Conservation (phyloP, 108 stramenopile species). For the Cyclotella distinguenda region DNA sequence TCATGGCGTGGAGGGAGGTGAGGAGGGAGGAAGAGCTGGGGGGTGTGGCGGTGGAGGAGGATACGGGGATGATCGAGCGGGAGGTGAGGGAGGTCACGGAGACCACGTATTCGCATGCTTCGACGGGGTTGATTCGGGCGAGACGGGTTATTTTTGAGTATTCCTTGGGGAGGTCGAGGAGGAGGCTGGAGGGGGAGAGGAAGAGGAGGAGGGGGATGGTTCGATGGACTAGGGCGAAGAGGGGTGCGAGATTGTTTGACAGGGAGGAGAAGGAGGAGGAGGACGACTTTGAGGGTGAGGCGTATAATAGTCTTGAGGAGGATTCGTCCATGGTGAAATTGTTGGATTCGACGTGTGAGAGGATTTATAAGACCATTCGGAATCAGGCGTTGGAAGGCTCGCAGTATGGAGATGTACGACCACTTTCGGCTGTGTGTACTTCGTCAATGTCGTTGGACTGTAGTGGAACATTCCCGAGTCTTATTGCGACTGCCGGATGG, state of each 20-base stretch:
- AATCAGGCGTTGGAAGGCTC: conserved; percentile 75
- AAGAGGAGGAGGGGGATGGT: conserved; percentile 56
- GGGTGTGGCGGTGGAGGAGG: conserved; percentile 22
- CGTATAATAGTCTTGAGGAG: conserved; percentile 23
- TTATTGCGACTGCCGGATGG: conserved; percentile 91
- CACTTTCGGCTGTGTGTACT: conserved; percentile 64
- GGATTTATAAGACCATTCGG: conserved; percentile 56
- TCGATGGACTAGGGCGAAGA: conserved; percentile 47
- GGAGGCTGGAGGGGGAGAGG: conserved; percentile 73
- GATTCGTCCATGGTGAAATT: conserved; percentile 43
- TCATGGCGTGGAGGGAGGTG: conserved; percentile 64
- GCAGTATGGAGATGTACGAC: conserved; percentile 79
- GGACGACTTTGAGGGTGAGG: conserved; percentile 18
- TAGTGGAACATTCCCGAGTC: conserved; percentile 35
- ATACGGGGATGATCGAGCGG: conserved; percentile 24
- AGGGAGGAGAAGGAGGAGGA: conserved; percentile 37
- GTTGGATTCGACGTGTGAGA: conserved; percentile 58
- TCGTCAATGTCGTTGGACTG: conserved; percentile 38
- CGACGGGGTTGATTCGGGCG: conserved; percentile 74
- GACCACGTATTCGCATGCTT: conserved; percentile 89
- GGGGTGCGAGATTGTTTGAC: conserved; percentile 44
- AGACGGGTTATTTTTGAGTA: conserved; percentile 67
- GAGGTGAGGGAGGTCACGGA: conserved; percentile 38
- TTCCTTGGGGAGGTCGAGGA: conserved; percentile 68
- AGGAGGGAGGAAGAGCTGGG: conserved; percentile 40